phyloP scores from a whole-genome alignment of 2,329 filamentous ascomycete genomes.

The Fusarium sarcochroum region DNA sequence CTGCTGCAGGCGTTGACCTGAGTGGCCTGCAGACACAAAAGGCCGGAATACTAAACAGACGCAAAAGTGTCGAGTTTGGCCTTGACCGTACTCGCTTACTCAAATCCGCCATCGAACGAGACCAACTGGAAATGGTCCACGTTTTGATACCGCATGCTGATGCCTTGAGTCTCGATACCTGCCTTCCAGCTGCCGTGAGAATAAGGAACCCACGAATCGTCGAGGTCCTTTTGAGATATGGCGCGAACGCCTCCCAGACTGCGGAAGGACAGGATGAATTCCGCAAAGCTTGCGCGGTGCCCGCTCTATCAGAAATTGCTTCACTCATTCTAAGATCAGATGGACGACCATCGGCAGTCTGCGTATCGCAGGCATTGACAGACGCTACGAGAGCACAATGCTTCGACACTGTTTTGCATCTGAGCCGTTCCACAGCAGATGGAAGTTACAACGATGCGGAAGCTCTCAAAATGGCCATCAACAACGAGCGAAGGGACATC shows the following conservation, averaged over 20 bases:
- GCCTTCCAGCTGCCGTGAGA: conserved; percentile 64
- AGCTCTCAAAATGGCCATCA: conserved; percentile 65
- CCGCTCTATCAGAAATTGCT: conserved; percentile 62
- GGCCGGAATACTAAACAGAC: conserved; percentile 62
- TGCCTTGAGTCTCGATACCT: conserved; percentile 62
- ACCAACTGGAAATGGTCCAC: conserved; percentile 66
- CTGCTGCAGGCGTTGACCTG: conserved; percentile 64
- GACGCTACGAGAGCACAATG: conserved; percentile 66
- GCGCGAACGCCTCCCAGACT: conserved; percentile 63
- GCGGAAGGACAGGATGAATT: conserved; percentile 68
- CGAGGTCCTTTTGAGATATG: conserved; percentile 65
- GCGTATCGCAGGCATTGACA: conserved; percentile 65
- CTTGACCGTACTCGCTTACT: conserved; percentile 65
- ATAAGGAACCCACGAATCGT: conserved; percentile 60
- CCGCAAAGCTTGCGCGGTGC: conserved; percentile 63
- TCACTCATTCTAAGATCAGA: conserved; percentile 65
- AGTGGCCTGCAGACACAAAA: conserved; percentile 64
- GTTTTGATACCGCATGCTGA: conserved; percentile 69
- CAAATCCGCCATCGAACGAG: conserved; percentile 64
- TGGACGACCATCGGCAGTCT: conserved; percentile 59
- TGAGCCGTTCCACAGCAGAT: conserved; percentile 68
- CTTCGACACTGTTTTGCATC: conserved; percentile 63
- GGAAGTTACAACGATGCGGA: conserved; percentile 66
- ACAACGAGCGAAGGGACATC: conserved; percentile 66
- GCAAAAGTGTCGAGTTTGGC: conserved; percentile 64